Evolutionary conservation across 345 rosid genomes (phyloP).

Genomic region (Iberis pinnata): DNA sequence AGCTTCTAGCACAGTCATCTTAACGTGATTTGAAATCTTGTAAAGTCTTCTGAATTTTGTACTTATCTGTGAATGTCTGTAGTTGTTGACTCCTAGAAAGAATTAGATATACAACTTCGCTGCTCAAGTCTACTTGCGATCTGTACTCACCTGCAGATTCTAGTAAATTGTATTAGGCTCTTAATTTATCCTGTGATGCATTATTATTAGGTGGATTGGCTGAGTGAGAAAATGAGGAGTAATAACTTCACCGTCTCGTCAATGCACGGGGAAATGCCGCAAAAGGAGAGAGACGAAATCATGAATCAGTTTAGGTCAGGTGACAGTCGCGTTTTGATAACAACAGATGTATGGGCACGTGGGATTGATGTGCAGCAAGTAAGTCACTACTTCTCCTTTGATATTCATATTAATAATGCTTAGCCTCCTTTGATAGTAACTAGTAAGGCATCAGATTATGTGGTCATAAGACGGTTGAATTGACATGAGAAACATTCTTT

Average conservation of each 20-base stretch:
- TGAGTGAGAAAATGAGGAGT: slow-evolving; percentile 94
- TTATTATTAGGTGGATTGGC: slow-evolving; percentile 79
- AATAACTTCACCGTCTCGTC: slow-evolving; percentile 87
- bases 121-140: not conserved
- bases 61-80: not conserved
- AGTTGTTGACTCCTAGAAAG: not conserved
- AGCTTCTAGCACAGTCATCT: not conserved
- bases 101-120: not conserved
- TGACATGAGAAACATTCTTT: slow-evolving; percentile 2
- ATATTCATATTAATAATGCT: too few relatives aligned
- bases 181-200: not conserved
- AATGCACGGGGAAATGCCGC: slow-evolving; percentile 99
- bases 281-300: slow-evolving; percentile 89
- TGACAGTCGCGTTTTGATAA: slow-evolving; percentile 84
- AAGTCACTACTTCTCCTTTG: slow-evolving; percentile 22
- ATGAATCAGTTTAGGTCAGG: slow-evolving; percentile 77
- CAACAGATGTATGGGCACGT: slow-evolving; percentile 98
- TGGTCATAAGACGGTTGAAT: slow-evolving; percentile 2
- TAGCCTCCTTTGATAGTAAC: too few relatives aligned
- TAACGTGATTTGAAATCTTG: slow-evolving; percentile 7
- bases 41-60: not conserved
- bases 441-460: not conserved
- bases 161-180: not conserved
- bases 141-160: not conserved
- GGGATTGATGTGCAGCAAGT: slow-evolving; percentile 97